phyloP scores from a whole-genome alignment of 306 rosid genomes.

The Ziziphus jujuba region DNA sequence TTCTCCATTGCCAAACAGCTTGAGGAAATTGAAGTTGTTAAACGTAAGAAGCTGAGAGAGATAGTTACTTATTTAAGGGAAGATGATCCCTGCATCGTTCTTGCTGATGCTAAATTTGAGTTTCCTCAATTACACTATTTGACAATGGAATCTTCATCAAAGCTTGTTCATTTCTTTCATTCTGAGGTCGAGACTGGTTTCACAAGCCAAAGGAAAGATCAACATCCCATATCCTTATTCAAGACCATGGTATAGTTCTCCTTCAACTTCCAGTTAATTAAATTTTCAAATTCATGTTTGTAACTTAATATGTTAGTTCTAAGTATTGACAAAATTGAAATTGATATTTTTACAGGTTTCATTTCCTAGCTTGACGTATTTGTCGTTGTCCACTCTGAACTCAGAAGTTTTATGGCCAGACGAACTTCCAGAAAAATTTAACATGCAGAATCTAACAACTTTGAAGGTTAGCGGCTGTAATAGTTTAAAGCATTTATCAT shows the following conservation, averaged over 20 bases:
- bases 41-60: neutral
- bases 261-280: too few relatives aligned
- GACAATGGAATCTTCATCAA: neutral
- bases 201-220: too few relatives aligned
- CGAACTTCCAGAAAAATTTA: neutral
- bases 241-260: too few relatives aligned
- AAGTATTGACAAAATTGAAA: neutral
- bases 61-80: neutral
- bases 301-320: too few relatives aligned
- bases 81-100: neutral
- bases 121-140: too few relatives aligned
- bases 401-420: neutral
- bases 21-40: neutral
- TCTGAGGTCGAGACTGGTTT: neutral
- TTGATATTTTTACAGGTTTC: neutral
- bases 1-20: slow-evolving; percentile 30
- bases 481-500: neutral
- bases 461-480: neutral
- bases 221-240: too few relatives aligned
- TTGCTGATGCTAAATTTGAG: too few relatives aligned
- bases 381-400: neutral
- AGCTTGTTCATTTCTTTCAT: neutral
- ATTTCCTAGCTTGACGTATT: neutral
- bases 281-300: too few relatives aligned
- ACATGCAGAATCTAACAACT: neutral